Conservation (phyloP, 768 basidiomycete species). For the Kwoniella heveanensis region DNA sequence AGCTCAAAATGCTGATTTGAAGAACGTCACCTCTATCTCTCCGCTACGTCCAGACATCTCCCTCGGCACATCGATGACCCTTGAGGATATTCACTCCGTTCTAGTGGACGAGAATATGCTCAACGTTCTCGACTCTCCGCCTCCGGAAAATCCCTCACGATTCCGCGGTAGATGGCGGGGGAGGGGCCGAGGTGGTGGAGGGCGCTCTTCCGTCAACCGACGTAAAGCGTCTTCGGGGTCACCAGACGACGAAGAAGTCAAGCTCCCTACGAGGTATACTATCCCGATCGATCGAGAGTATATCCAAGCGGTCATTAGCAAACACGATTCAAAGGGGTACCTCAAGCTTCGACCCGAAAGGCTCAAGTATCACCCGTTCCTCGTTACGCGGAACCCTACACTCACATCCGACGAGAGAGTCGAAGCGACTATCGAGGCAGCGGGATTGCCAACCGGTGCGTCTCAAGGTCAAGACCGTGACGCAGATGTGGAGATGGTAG, state of each 20-base stretch:
- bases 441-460: neutral
- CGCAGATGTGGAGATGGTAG: neutral
- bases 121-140: conserved; percentile 40
- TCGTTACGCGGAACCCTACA: conserved; percentile 60
- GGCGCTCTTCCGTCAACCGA: conserved; percentile 16
- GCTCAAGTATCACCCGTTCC: conserved; percentile 92
- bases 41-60: conserved; percentile 67
- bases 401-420: conserved; percentile 20
- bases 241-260: conserved; percentile 13
- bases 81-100: conserved; percentile 79
- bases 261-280: conserved; percentile 60
- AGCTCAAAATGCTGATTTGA: too few species aligned
- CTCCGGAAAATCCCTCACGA: conserved; percentile 3
- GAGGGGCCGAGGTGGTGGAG: conserved; percentile 14
- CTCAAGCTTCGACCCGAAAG: conserved; percentile 72
- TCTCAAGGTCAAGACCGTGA: neutral
- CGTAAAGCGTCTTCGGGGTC: conserved; percentile 6
- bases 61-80: conserved; percentile 80
- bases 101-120: conserved; percentile 78
- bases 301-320: conserved; percentile 67
- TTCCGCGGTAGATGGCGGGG: conserved; percentile 5
- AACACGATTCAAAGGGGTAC: conserved; percentile 78
- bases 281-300: conserved; percentile 72
- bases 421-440: conserved; percentile 16
- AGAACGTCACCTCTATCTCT: neutral